These are phyloP conservation scores for Aspergillus tubingensis DNA, from an alignment of 2,329 filamentous ascomycete species.

Conservation along the genomic window DNA sequence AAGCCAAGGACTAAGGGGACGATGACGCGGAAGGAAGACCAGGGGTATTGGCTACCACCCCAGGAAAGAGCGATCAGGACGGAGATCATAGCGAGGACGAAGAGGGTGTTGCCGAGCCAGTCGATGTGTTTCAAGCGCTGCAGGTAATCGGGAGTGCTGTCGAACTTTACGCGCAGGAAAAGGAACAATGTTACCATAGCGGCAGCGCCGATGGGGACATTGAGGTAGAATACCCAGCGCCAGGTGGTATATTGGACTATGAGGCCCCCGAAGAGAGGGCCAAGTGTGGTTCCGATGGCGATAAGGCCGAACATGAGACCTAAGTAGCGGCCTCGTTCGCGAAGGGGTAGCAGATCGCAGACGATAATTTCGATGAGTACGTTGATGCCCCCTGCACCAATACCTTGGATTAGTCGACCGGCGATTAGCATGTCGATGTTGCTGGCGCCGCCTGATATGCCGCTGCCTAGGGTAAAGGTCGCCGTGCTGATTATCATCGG, in stretches of 20 bases:
- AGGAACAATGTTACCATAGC: conserved; percentile 26
- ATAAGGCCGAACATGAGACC: conserved; percentile 24
- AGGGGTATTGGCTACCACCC: conserved; percentile 31
- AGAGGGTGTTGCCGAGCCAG: conserved; percentile 28
- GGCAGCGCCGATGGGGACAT: conserved; percentile 28
- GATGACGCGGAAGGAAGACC: conserved; percentile 30
- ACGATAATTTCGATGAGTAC: conserved; percentile 48
- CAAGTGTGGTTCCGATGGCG: conserved; percentile 47
- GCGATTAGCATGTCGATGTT: conserved; percentile 53
- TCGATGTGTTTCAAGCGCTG: conserved; percentile 26
- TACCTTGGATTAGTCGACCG: conserved; percentile 58
- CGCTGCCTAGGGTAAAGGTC: conserved; percentile 56
- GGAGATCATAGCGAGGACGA: conserved; percentile 28
- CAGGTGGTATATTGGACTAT: conserved; percentile 27
- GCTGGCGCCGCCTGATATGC: conserved; percentile 52
- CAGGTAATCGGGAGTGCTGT: neutral
- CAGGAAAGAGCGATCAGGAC: conserved; percentile 33
- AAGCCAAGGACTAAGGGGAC: conserved; percentile 31
- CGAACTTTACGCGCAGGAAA: conserved; percentile 23
- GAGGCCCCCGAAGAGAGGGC: conserved; percentile 46
- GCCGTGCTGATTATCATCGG: conserved; percentile 45
- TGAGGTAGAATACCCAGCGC: conserved; percentile 36
- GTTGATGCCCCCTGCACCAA: conserved; percentile 50
- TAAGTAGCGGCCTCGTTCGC: conserved; percentile 33
- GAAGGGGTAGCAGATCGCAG: conserved; percentile 50